Evolutionary conservation across 306 rosid genomes (phyloP).

Genomic region (Castanea crenata): DNA sequence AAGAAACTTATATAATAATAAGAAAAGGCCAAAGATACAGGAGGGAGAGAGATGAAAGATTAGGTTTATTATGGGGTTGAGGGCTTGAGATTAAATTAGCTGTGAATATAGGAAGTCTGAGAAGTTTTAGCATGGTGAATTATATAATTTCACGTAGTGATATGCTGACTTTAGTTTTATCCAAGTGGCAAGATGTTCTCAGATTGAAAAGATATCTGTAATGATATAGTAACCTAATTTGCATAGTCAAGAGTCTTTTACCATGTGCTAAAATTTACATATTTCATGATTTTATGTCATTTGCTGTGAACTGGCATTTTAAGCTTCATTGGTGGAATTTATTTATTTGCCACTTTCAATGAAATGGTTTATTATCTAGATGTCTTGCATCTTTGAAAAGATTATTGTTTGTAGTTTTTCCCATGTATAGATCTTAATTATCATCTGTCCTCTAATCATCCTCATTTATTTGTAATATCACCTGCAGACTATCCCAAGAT

Average conservation of each 20-base stretch:
- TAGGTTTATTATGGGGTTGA: background rate
- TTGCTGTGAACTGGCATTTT: background rate
- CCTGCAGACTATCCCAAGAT: slow-evolving; percentile 83
- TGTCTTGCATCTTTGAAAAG: slow-evolving; percentile 8
- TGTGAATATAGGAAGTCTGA: background rate
- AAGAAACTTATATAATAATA: background rate
- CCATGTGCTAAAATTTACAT: background rate
- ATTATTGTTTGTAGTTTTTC: slow-evolving; percentile 10
- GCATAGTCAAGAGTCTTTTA: slow-evolving; percentile 2
- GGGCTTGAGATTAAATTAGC: background rate
- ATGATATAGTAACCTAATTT: slow-evolving; percentile 1
- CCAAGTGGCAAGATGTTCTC: background rate
- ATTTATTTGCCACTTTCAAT: background rate
- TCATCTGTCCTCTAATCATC: slow-evolving; percentile 17
- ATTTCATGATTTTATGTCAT: background rate
- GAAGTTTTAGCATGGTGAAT: background rate
- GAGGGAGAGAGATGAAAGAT: background rate
- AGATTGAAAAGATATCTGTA: slow-evolving; percentile 7
- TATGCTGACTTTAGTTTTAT: background rate
- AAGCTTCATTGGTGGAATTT: slow-evolving; percentile 10
- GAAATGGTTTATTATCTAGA: background rate
- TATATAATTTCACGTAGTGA: background rate
- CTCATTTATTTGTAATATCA: slow-evolving; percentile 19
- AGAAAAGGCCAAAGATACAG: background rate
- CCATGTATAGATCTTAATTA: slow-evolving; percentile 11